Conservation (phyloP, 768 basidiomycete genomes). For the Psilocybe subaeruginosa region DNA sequence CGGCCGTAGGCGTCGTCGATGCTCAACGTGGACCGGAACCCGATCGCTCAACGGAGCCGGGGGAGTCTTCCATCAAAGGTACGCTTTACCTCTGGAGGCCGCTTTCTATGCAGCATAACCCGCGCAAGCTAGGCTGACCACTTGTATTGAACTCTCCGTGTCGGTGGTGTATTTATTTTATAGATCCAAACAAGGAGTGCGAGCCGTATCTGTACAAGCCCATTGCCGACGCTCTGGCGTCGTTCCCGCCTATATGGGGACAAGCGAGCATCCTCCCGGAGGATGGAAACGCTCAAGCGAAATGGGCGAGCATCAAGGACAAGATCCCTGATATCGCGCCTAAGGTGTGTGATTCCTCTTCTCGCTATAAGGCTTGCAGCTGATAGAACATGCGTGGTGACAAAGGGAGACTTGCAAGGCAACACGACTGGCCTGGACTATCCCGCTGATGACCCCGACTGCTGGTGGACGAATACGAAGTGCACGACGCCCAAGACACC, state of each 20-base stretch:
- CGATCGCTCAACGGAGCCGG: slow-evolving; percentile 35
- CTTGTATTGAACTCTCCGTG: not conserved
- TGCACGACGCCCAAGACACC: slow-evolving; percentile 51
- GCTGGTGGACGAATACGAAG: slow-evolving; percentile 50
- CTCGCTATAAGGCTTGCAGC: not conserved
- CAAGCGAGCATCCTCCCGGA: slow-evolving; percentile 42
- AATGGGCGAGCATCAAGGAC: slow-evolving; percentile 44
- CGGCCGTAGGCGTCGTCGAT: slow-evolving; percentile 20
- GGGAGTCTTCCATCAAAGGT: slow-evolving; percentile 41
- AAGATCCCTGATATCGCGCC: slow-evolving; percentile 50
- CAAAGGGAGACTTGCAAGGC: slow-evolving; percentile 27
- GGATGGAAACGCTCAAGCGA: slow-evolving; percentile 44
- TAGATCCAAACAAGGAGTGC: slow-evolving; percentile 37
- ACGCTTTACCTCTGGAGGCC: too few relatives aligned
- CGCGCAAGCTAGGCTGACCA: not conserved
- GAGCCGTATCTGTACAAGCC: slow-evolving; percentile 43
- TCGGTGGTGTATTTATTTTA: not conserved
- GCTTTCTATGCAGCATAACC: not conserved
- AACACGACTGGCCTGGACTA: slow-evolving; percentile 37
- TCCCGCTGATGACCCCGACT: slow-evolving; percentile 46
- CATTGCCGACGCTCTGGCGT: slow-evolving; percentile 28
- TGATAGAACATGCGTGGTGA: not conserved
- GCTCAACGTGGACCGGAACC: slow-evolving; percentile 16
- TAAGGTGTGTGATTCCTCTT: slow-evolving; percentile 32
- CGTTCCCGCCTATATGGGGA: slow-evolving; percentile 51